phyloP scores from a whole-genome alignment of 768 basidiomycete species.

The Pholiota conissans region DNA sequence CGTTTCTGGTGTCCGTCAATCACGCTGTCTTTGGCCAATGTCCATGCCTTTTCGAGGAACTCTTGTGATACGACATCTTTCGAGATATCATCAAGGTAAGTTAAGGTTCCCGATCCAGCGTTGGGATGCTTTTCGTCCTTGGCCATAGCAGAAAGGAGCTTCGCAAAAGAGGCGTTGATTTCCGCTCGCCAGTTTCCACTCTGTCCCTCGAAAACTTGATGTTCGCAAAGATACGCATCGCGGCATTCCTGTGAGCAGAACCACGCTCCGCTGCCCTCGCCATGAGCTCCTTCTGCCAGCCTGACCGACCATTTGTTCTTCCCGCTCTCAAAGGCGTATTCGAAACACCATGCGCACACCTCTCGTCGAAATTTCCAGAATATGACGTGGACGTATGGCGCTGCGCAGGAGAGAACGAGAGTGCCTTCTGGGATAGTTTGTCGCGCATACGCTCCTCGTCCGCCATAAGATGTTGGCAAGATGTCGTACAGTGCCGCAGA shows the following conservation, averaged over 20 bases:
- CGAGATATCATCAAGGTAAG: constrained; percentile 24
- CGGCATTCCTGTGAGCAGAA: constrained; percentile 57
- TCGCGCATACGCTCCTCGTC: constrained; percentile 53
- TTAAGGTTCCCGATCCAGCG: constrained; percentile 21
- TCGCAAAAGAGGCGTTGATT: constrained; percentile 16
- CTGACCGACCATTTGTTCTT: constrained; percentile 45
- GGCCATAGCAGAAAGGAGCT: constrained; percentile 12
- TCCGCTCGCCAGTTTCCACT: constrained; percentile 19
- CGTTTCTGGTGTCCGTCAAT: background rate
- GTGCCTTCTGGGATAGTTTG: constrained; percentile 41
- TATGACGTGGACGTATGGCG: constrained; percentile 58
- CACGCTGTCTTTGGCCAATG: constrained; percentile 31
- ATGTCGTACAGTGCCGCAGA: constrained; percentile 21
- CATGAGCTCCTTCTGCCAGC: constrained; percentile 11
- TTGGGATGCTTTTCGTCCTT: constrained; percentile 22
- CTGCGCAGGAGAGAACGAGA: constrained; percentile 40
- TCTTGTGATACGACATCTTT: constrained; percentile 35
- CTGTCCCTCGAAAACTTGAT: constrained; percentile 13
- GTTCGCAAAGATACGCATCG: constrained; percentile 39
- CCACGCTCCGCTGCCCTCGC: constrained; percentile 43
- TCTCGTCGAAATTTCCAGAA: constrained; percentile 66
- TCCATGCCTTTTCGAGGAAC: constrained; percentile 48
- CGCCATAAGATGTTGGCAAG: constrained; percentile 42
- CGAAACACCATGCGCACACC: constrained; percentile 66
- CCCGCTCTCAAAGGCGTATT: constrained; percentile 54